Evolutionary conservation across 2,329 filamentous ascomycete genomes (phyloP).

Genomic region (Amesomyces nigricolor): DNA sequence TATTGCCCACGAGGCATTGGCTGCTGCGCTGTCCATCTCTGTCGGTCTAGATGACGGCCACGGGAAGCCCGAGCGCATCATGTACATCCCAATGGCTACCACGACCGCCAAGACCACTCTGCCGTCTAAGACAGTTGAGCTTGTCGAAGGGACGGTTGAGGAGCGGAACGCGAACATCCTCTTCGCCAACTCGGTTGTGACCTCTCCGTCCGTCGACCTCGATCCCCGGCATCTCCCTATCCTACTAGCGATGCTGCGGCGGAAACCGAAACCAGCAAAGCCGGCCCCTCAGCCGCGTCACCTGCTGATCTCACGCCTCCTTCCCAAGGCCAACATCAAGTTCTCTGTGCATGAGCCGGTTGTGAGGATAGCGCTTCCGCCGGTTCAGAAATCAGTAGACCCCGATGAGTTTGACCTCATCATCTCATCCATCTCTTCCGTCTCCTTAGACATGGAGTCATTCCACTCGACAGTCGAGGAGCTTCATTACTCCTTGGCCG

Average conservation of each 20-base stretch:
- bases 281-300: conserved; percentile 47
- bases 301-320: conserved; percentile 75
- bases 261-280: conserved; percentile 40
- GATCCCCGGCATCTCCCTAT: conserved; percentile 88
- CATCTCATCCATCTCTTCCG: conserved; percentile 89
- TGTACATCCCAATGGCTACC: conserved; percentile 96
- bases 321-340: conserved; percentile 92
- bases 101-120: conserved; percentile 91
- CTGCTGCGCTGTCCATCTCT: conserved; percentile 87
- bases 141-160: conserved; percentile 64
- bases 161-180: conserved; percentile 94
- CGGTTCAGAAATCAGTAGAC: conserved; percentile 59
- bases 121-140: conserved; percentile 86
- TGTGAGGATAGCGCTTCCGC: conserved; percentile 78
- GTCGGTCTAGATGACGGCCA: conserved; percentile 88
- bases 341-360: conserved; percentile 96
- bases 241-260: conserved; percentile 68
- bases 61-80: conserved; percentile 74
- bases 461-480: conserved; percentile 85
- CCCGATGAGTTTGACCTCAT: conserved; percentile 88
- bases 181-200: conserved; percentile 93
- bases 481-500: conserved; percentile 78
- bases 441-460: conserved; percentile 89
- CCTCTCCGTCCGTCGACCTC: conserved; percentile 88
- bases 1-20: conserved; percentile 87